These are phyloP conservation scores for Raphanus raphanistrum DNA, from an alignment of 345 rosid species.

Conservation along the genomic window DNA sequence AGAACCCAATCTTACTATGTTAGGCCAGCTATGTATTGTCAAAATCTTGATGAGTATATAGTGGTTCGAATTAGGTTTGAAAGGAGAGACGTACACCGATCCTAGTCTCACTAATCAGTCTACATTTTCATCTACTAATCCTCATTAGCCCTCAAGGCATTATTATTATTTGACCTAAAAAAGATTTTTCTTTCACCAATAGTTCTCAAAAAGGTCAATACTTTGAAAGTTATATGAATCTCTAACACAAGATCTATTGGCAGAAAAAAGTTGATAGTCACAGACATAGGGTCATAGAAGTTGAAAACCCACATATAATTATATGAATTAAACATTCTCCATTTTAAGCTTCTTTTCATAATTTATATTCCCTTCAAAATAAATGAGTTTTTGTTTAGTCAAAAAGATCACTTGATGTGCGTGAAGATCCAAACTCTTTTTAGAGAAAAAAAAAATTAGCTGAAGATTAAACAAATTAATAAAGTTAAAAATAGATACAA, in stretches of 20 bases:
- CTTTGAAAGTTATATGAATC: constrained; percentile 16
- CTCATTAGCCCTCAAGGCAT: constrained; percentile 1
- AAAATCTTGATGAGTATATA: not conserved
- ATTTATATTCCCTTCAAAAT: not conserved
- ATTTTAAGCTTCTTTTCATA: not conserved
- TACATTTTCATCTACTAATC: constrained; percentile 4
- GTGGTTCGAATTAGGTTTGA: not conserved
- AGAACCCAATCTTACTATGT: constrained; percentile 26
- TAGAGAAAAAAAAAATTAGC: not conserved
- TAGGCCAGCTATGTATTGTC: constrained; percentile 22
- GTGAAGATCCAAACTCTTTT: constrained; percentile 37
- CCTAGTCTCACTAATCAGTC: constrained; percentile 16
- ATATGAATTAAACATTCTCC: not conserved
- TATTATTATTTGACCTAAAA: not conserved
- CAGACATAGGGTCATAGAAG: constrained; percentile 10
- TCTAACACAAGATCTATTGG: constrained; percentile 4
- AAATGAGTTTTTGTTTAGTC: not conserved
- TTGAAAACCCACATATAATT: constrained; percentile 13
- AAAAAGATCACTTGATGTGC: constrained; percentile 34
- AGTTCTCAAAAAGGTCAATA: constrained; percentile 25
- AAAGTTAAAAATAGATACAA: constrained; percentile 7
- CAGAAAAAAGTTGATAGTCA: constrained; percentile 4
- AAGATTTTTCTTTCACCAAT: constrained; percentile 2
- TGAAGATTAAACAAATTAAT: constrained; percentile 29
- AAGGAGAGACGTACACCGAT: constrained; percentile 4